Base-by-base conservation (phyloP, 345 rosid species). In the Linum tenue region DNA sequence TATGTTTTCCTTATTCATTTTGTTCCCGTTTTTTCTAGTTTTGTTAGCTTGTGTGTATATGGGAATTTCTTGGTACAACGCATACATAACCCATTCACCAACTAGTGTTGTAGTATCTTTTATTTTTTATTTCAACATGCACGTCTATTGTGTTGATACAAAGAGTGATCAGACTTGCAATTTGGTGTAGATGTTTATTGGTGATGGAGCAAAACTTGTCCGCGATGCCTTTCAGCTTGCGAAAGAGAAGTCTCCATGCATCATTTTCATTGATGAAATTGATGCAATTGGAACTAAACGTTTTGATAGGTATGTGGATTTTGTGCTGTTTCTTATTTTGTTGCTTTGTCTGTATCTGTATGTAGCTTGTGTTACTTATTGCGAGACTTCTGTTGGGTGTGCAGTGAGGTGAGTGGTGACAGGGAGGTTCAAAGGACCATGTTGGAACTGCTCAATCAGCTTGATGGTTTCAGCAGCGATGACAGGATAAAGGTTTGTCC, bases 151-250 rank as follows among this genome's bases (percentile, higher is more conserved):
- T 22, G 31, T 22, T 22, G 31, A 22, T 22, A 22, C 31, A 22
- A 22, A 22, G 2, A 59, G 37, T 51, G 9, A 58, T 39, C 31
- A 40, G 59, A 39, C 67, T 62, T 55, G 5, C 14, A 40, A 8
- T 73, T 31, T 62, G 56, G 41, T 83, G 59, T 73, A 91, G 99
- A 94, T 94, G 99, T 94, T 94, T 77, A 94, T 22, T 22, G 31
- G 31, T 22, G 31, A 22, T 22, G 31, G 31, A 22, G 31, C 31
- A 22, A 22, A 22, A 76, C 96, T 94, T 77, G 99, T 94, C 12
- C 96, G 97, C n/a, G 99, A 94, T 88, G 96, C 99, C 40, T 94
- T 94, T 80, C 99, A 86, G 69, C 95, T 94, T 44, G 99, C 99
- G 22, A 94, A 94, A 73, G 99, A 94, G 76, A 94, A 94, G 74